A percentile compares a stretch with the other conserved stretches of the same genome.
phyloP scores from a whole-genome alignment of 2,329 filamentous ascomycete species.

The Epichloe bromicola region DNA sequence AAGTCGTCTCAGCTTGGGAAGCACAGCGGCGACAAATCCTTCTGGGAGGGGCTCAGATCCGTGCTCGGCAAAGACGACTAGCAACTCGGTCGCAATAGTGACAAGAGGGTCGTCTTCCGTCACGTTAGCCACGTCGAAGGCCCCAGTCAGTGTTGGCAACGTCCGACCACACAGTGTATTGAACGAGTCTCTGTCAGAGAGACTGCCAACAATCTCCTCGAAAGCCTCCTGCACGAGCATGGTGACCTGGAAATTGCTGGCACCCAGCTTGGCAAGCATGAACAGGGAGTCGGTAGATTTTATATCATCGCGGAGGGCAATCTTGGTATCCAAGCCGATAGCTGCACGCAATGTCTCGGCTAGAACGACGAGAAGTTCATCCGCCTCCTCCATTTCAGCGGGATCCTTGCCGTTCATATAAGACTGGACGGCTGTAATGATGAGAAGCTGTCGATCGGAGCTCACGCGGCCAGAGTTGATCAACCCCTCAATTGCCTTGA shows the following conservation, averaged over 20 bases:
- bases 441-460: constrained; percentile 43
- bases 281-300: constrained; percentile 76
- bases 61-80: constrained; percentile 69
- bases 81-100: constrained; percentile 74
- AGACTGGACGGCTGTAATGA: constrained; percentile 50
- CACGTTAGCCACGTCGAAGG: constrained; percentile 76
- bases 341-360: constrained; percentile 76
- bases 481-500: constrained; percentile 68
- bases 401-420: constrained; percentile 75
- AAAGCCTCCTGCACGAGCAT: constrained; percentile 83
- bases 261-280: constrained; percentile 74
- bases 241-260: constrained; percentile 81
- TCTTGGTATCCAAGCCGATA: constrained; percentile 64
- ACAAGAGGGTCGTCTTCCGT: constrained; percentile 77
- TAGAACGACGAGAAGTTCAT: constrained; percentile 83
- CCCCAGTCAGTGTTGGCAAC: constrained; percentile 73
- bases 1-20: constrained; percentile 77
- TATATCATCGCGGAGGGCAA: constrained; percentile 59
- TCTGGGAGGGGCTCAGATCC: constrained; percentile 74
- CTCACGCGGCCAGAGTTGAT: constrained; percentile 39
- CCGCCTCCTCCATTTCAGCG: constrained; percentile 71
- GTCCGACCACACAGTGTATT: constrained; percentile 72
- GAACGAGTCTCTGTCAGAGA: constrained; percentile 59
- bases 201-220: constrained; percentile 65
- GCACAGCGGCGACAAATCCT: constrained; percentile 70